phyloP scores from a whole-genome alignment of 495 filamentous ascomycete genomes.

The Aspergillus kassunensis region DNA sequence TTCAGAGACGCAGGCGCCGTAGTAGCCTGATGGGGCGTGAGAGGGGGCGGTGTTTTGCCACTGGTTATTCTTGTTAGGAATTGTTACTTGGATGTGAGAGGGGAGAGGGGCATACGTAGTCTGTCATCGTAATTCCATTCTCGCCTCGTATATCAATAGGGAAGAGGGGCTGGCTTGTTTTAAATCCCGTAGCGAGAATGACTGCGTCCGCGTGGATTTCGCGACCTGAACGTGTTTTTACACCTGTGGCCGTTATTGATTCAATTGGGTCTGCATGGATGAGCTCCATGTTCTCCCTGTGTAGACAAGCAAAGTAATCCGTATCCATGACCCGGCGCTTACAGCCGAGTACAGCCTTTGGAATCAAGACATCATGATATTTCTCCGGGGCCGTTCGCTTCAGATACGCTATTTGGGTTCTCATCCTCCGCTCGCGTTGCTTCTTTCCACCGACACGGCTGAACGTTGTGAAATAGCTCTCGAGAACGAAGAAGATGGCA shows the following conservation, averaged over 20 bases:
- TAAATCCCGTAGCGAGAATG: slow-evolving; percentile 41
- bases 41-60: slow-evolving; percentile 38
- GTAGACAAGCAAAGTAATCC: slow-evolving; percentile 42
- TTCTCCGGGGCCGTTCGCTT: slow-evolving; percentile 44
- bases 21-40: slow-evolving; percentile 48
- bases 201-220: slow-evolving; percentile 45
- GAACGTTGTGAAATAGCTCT: slow-evolving; percentile 37
- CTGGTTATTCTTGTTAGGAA: slow-evolving; percentile 3
- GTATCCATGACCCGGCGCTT: slow-evolving; percentile 50
- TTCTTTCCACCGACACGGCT: slow-evolving; percentile 23
- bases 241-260: slow-evolving; percentile 14
- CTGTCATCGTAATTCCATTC: slow-evolving; percentile 40
- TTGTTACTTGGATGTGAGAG: neutral
- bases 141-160: slow-evolving; percentile 33
- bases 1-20: slow-evolving; percentile 47
- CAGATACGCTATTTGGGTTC: slow-evolving; percentile 37
- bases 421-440: slow-evolving; percentile 28
- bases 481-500: slow-evolving; percentile 24
- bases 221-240: slow-evolving; percentile 20
- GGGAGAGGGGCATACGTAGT: slow-evolving; percentile 19
- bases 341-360: slow-evolving; percentile 52
- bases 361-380: slow-evolving; percentile 52
- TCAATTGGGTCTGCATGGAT: slow-evolving; percentile 41
- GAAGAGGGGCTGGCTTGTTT: slow-evolving; percentile 15
- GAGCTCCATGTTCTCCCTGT: slow-evolving; percentile 43